Base-by-base conservation (phyloP, 2,329 filamentous ascomycete genomes). In the Trichoderma pleuroti region DNA sequence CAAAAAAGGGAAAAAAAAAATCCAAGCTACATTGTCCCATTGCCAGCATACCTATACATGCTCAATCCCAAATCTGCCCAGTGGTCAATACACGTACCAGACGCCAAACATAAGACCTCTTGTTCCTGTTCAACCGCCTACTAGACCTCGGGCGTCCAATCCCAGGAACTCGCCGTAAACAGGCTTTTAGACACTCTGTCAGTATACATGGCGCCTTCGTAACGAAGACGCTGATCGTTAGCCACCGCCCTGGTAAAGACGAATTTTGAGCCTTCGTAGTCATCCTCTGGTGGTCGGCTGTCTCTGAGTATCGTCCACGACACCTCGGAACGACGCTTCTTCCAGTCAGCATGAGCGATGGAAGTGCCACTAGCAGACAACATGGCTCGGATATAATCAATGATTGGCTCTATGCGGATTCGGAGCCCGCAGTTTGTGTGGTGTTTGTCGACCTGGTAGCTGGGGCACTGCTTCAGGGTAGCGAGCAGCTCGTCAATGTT, bases 401-500 rank as follows among this genome's bases (percentile, higher is more conserved):
- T 79, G 4, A 92, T 84, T 9, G 91, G 90, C 49, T 92, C 81
- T 4, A 93, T 79, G 21, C 89, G 85, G 4, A 87, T 88, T 57
- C 91, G 84, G 46, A 93, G 83, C 1, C 92, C 92, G 76, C 92
- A 94, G 78, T 93, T 91, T 1, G 85, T 85, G 78, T 94, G 92
- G 76, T 93, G 84, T 73, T 86, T 86, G 78, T 94, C 91, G 71
- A 94, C 86, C 78, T 94, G 92, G 76, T 94, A 94, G 69, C 85
- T 86, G 1, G 92, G 90, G 63, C 87, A 89, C 78, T 93, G 89
- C 46, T 88, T 86, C 26, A 94, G 81, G 0, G 84, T 84, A 11
- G 86, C 81, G 18, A 94, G 77, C 1, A 94, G 76, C 30, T 86
- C 82, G 68, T 88, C 84, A 3, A 93, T 81, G 72, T 92, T 89